Evolutionary conservation across 2,329 filamentous ascomycete species (phyloP), one percentile per base, ranked within the genome.

Genomic region (Leptographium flavum): DNA sequence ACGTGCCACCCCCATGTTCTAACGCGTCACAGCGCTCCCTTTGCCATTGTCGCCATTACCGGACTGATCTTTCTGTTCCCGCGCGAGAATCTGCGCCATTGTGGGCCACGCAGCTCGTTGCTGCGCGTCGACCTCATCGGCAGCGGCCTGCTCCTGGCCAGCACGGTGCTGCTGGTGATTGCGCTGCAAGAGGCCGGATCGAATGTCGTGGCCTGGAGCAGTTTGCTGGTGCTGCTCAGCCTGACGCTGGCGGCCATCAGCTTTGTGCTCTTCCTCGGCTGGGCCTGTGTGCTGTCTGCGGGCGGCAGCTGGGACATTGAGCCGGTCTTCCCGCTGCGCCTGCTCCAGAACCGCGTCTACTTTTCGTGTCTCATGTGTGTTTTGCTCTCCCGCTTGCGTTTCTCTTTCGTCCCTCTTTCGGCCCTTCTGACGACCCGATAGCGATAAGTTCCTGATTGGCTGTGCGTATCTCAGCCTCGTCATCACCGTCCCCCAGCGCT

Each of bases 401-500:
- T 23, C n/a, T n/a, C n/a, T n/a, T n/a, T n/a, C n/a, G n/a, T n/a
- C n/a, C n/a, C n/a, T n/a, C n/a, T n/a, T 15, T n/a, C 25, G 9
- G 15, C 10, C 36, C 32, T 13, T 8, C 27, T 25, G 10, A 37
- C 36, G 7, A 27, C 15, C n/a, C 13, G 4, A 15, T 42, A 76
- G 72, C 15, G 67, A 71, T 23, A 77, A 74, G 3, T 59, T 79
- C 15, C 62, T 79, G 17, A 70, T 70, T 0, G 75, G 75, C 2
- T 76, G 73, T 43, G 63, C 70, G 0, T 79, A 77, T 49, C 69
- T 80, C 21, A 63, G 71, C 5, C 63, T 77, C n/a, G 68, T 74
- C 13, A 69, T 79, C 46, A 66, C 70, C 28, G 65, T 81, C 5
- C 76, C 76, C 1, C 72, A 80, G 50, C 63, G 74, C 7, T 74